Conservation (phyloP, 352 stramenopile genomes). For the Pythium aquatile region DNA sequence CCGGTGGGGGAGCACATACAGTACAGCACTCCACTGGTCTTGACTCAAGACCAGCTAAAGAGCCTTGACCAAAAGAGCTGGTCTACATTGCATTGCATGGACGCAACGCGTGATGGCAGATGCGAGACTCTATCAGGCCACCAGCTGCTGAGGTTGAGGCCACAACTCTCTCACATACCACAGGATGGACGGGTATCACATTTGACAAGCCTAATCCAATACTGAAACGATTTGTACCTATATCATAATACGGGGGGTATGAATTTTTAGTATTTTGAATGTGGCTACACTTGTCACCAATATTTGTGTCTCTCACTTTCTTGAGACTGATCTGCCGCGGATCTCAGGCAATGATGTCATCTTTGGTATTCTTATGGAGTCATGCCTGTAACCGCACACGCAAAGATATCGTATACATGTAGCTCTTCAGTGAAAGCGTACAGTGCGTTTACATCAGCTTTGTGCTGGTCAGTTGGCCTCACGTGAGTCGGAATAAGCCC, state of each 20-base stretch:
- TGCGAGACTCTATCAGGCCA: not conserved
- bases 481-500: not conserved
- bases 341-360: not conserved
- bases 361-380: not conserved
- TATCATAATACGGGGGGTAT: no score
- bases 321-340: not conserved
- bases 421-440: not conserved
- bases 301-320: not conserved
- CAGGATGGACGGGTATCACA: not conserved
- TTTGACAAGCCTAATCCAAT: no score
- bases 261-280: not conserved
- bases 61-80: no score
- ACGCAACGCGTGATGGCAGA: not conserved
- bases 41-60: no score
- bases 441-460: not conserved
- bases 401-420: not conserved
- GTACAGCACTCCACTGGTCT: no score
- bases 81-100: not conserved
- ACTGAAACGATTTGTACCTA: no score
- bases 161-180: not conserved
- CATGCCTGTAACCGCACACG: not conserved
- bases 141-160: not conserved
- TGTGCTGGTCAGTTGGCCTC: not conserved
- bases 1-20: no score
- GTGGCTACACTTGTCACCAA: not conserved